Base-by-base conservation (phyloP, 2,329 filamentous ascomycete genomes). In the Diaporthe helianthi region DNA sequence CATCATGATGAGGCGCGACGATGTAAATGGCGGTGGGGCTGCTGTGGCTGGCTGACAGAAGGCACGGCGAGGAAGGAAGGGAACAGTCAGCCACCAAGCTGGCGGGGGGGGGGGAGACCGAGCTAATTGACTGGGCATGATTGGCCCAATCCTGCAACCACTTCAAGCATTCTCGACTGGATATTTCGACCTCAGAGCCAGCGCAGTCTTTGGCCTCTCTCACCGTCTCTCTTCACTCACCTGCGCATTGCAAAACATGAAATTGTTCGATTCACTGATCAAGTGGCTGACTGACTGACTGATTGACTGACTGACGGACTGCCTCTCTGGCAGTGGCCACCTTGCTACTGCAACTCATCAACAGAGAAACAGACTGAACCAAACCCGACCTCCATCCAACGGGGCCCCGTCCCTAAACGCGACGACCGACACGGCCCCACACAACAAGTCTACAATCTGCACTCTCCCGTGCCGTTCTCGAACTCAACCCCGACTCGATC, bases 401-500 rank as follows among this genome's bases (percentile, higher is more conserved):
- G 29, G 44, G 58, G 22, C 58, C 58, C 49, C 19, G 58, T 63
- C 58, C 58, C 44, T 49, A 44, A 24, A 22, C 58, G 44, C 44
- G 58, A 63, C 44, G 36, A 29, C n/a, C n/a, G n/a, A n/a, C 44
- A 9, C 6, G 58, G 22, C 46, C 58, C 41, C 22, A 58, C 53
- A 26, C 53, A 10, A 24, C 26, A 47, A 19, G 10, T 31, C 17
- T 52, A 19, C 26, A 38, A 15, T n/a, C 41, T 44, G 41, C 19
- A 19, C 17, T 22, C 38, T 61, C 10, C 58, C 44, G 29, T 47
- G 58, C 38, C 49, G 29, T 49, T 33, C 58, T 61, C 58, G 41
- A 61, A 61, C 58, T 36, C n/a, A n/a, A 63, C 36, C 58, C 58
- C 58, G 44, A 63, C 58, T 63, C 44, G 44, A 63, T 63, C 44